Evolutionary conservation across 305 asterid genomes (phyloP), one percentile per base, ranked within the genome.

Genomic region (Nicotiana rustica): DNA sequence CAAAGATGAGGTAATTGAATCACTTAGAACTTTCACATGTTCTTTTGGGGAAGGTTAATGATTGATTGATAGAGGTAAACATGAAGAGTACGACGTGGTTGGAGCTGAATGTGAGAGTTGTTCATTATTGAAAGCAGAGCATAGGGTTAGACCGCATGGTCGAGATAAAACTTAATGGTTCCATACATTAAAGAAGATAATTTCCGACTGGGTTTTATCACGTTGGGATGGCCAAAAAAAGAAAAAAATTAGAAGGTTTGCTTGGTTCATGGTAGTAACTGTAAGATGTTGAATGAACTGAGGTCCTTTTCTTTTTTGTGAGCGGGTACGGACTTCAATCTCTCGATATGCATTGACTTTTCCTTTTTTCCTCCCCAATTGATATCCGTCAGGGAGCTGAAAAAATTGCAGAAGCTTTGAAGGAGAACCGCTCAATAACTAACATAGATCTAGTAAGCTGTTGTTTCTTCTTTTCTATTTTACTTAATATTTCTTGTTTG

Each of bases 391-490:
- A 96, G 99, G 99, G 99, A 83, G 95, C 97, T 87, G 96, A 91
- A 85, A 92, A 78, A 78, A 89, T 96, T 60, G 99, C 99, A 33
- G 97, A 88, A 85, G 99, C 98, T 84, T 84, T 96, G 92, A 93
- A 87, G 92, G 92, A 90, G 79, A 96, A 96, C 81, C 93, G 95
- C 35, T 90, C 99, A 17, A 79, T 96, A 77, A 91, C 95, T 25
- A 90, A 91, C 85, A 80, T 96, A 75, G 98, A 96, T 88, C 91
- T 96, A 75, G 98, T 93, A 79, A 85, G 85, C 61, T 62, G 67
- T 38, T 25, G 64, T 49, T 49, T 75, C 44, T 31, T 52, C 41
- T 52, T 62, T 77, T 80, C 57, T 68, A 66, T 77, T 78, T 49
- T 47, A 52, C 52, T 21, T 56, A 52, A 75, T 56, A 25, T 75